Evolutionary conservation across 176 grass and related monocot species (phyloP), one percentile per base, ranked within the genome.

Genomic region (Pontederia paniculata): DNA sequence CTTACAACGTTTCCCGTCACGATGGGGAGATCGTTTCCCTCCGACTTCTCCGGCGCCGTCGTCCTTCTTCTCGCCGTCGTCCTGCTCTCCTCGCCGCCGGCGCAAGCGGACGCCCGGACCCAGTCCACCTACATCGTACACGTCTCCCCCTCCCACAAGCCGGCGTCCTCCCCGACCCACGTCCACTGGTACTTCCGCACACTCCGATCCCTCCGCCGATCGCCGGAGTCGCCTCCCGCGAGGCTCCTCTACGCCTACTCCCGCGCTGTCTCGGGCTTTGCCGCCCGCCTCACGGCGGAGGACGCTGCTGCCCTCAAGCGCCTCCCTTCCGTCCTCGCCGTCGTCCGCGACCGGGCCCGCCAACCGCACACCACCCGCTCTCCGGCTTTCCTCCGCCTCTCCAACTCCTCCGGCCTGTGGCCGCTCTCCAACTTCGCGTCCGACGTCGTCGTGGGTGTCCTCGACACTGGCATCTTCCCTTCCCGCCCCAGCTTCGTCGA

Each of bases 381-480:
- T 15, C 83, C 83, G 11, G 12, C 44, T 41, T 94, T 94, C 80
- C 83, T 94, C 42, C 66, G n/a, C 45, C 73, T 94, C 9, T 81
- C 59, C 9, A 6, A 68, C 7, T 45, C 65, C 4, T 45, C 70
- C 1, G 88, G 88, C 21, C 73, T 94, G 5, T 85, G 85, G 3
- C 83, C 88, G 4, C 66, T 61, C 15, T 81, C 83, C 9, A 1
- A 61, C 5, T 70, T 60, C 0, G 47, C 55, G 0, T 83, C 77
- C 9, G 72, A 72, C 14, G 21, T 53, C 19, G 71, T 81, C 47
- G 71, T 94, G 0, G 83, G 79, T 56, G 74, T 94, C 11, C 83
- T 94, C 53, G 88, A 88, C 77, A 94, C 80, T 17, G 80, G 80
- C 9, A 22, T 94, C 31, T 88, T 75, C 56, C 83, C 88, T 60